Evolutionary conservation across 148 eudicot species (phyloP), one percentile per base, ranked within the genome.

Genomic region (Chenopodium formosanum): DNA sequence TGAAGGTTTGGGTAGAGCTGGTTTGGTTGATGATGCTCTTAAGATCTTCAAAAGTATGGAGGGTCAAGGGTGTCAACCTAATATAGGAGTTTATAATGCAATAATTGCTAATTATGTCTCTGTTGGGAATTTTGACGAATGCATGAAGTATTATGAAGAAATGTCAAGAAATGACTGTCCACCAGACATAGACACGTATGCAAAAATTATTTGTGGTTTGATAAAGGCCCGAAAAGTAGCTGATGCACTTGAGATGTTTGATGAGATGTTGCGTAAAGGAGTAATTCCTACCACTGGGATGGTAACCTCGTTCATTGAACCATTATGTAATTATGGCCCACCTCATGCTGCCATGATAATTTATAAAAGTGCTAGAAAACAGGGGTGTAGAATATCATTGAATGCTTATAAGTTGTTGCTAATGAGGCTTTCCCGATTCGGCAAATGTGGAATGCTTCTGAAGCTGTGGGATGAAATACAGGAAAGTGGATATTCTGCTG

Each of bases 271-370:
- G 44, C 80, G 47, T 81, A 87, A 82, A 68, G 95, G 94, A 50
- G 80, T 94, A 16, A 70, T 81, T 78, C 97, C 98, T 22, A 72
- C 89, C n/a, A 83, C 94, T 10, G 99, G 99, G 76, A 88, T 85
- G 63, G 22, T 94, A 78, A 91, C 99, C 34, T 75, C 91, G 14
- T 92, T 96, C 69, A 88, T 96, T 71, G 92, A 90, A 83, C 88
- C 93, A 63, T 78, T 96, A 73, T 96, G 99, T 85, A 85, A 85
- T 62, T 94, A 86, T 86, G 99, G 99, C 34, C 99, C 99, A 0
- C 98, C 99, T 10, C 92, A 96, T 82, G 99, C 98, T 76, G 95
- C 97, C 68, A 82, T 96, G 90, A 85, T 88, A 90, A 88, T 96
- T 34, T 92, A 94, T 69, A 87, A 84, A 78, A 90, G 89, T 83